phyloP scores from a whole-genome alignment of 2,329 filamentous ascomycete genomes.

The Emmonsiellopsis sp. region DNA sequence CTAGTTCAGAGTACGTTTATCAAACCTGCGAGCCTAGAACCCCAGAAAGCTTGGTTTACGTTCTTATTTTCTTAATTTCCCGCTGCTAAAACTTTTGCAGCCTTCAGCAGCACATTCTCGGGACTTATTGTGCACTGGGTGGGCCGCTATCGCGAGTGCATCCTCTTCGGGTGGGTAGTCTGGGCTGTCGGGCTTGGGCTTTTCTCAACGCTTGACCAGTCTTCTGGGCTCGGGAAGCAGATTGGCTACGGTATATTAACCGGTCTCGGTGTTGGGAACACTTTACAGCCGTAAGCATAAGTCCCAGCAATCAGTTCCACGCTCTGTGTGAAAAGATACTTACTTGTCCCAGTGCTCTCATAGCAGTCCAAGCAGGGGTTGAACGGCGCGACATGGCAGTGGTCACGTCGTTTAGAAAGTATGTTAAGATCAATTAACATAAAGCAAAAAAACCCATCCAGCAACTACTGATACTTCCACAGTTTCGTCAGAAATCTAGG shows the following conservation, averaged over 20 bases:
- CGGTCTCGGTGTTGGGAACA: conserved; percentile 45
- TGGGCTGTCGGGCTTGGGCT: conserved; percentile 47
- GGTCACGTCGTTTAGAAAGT: conserved; percentile 30
- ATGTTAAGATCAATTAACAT: neutral
- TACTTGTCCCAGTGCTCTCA: conserved; percentile 15
- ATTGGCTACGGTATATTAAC: conserved; percentile 48
- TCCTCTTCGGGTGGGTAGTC: conserved; percentile 45
- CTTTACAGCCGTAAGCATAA: conserved; percentile 36
- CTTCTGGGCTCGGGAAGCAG: conserved; percentile 43
- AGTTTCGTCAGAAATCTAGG: conserved; percentile 36
- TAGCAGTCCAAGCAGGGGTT: conserved; percentile 34
- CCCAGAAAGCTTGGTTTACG: neutral
- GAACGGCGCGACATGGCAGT: conserved; percentile 33
- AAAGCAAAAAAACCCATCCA: too few relatives aligned
- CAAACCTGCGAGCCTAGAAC: conserved; percentile 28
- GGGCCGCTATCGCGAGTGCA: conserved; percentile 46
- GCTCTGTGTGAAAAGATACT: neutral
- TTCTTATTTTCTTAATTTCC: conserved; percentile 12
- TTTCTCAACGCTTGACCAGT: conserved; percentile 43
- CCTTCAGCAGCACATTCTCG: conserved; percentile 41
- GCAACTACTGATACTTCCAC: conserved; percentile 2
- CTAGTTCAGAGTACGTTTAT: conserved; percentile 31
- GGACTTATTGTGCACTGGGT: conserved; percentile 46
- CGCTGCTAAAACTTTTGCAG: conserved; percentile 29
- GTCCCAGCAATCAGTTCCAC: neutral